Evolutionary conservation across 2,329 filamentous ascomycete species (phyloP), one percentile per base, ranked within the genome.

Genomic region (Clarireedia homoeocarpa): DNA sequence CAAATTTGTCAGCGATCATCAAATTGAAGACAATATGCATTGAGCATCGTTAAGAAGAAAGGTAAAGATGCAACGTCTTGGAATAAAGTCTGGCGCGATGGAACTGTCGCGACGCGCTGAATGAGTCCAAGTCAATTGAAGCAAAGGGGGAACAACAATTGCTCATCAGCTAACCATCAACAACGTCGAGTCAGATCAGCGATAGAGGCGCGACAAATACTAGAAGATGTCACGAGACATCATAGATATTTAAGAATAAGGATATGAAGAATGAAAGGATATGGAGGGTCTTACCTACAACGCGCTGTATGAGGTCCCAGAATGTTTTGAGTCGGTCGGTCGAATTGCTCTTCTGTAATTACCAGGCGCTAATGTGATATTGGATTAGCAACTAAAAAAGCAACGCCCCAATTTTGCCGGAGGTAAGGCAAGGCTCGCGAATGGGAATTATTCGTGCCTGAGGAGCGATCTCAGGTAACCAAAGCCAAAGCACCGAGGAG

Each of bases 261-360:
- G 34, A 30, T 49, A 39, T 42, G 39, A 50, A 42, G 45, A 50
- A 55, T 50, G 46, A 50, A 56, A 51, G 51, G 58, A 60, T 60
- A 59, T 34, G 30, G 30, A 34, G 30, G 60, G 64, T 68, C 67
- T 69, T 67, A 70, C 68, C 67, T 69, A 69, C 61, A 59, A 61
- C 61, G 62, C 60, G 62, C 56, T 58, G 62, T 53, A 50, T 62
- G 55, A 58, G 51, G 58, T 55, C 51, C 50, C 51, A 48, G 50
- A 55, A 50, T 55, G 52, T 55, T 50, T 55, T 49, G 52, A 55
- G 34, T 50, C 49, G 52, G 45, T 55, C 52, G 46, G 52, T 50
- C 45, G 45, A 47, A 57, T 54, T 54, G 12, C 45, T 34, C 49
- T 34, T 34, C 30, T 34, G 30, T 34, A 34, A 34, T 34, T 34